phyloP scores from a whole-genome alignment of 805 yeast species.

The Ogataea chonburiensis region DNA sequence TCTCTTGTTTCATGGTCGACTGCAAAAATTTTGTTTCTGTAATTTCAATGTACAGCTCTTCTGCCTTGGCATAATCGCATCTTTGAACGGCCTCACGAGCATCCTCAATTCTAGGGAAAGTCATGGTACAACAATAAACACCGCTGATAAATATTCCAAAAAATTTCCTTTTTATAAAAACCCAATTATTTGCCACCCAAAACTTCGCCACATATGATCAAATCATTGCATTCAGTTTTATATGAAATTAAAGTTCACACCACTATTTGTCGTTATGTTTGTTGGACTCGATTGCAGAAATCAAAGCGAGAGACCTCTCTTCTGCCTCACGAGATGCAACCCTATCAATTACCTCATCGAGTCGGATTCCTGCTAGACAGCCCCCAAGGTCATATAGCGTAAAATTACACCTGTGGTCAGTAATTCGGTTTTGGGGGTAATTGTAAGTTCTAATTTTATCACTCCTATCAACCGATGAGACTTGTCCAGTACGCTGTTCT shows the following conservation, averaged over 20 bases:
- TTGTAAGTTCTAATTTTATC: constrained; percentile 95
- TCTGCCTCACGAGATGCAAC: constrained; percentile 48
- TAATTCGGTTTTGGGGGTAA: constrained; percentile 86
- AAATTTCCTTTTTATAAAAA: too few relatives aligned
- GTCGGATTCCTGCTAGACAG: constrained; percentile 56
- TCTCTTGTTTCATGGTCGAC: constrained; percentile 33
- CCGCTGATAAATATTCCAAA: too few relatives aligned
- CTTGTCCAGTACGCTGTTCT: constrained; percentile 74
- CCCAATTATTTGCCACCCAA: constrained; percentile 17
- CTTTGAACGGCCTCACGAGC: constrained; percentile 60
- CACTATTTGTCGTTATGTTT: too few relatives aligned
- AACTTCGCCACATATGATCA: constrained; percentile 10
- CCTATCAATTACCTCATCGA: constrained; percentile 55
- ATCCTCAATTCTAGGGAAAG: constrained; percentile 42
- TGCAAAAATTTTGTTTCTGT: constrained; percentile 32
- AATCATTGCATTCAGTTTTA: too few relatives aligned
- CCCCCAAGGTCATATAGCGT: constrained; percentile 75
- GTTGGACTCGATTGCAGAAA: too few relatives aligned
- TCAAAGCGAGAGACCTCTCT: constrained; percentile 36
- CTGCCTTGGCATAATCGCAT: constrained; percentile 57
- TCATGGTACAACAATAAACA: constrained; percentile 21
- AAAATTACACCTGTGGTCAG: constrained; percentile 89
- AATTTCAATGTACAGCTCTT: constrained; percentile 52
- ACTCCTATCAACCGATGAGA: constrained; percentile 81
- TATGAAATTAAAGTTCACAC: too few relatives aligned